These are phyloP conservation scores for Isabelozyma gotoi DNA, from an alignment of 805 yeast species.

Conservation along the genomic window DNA sequence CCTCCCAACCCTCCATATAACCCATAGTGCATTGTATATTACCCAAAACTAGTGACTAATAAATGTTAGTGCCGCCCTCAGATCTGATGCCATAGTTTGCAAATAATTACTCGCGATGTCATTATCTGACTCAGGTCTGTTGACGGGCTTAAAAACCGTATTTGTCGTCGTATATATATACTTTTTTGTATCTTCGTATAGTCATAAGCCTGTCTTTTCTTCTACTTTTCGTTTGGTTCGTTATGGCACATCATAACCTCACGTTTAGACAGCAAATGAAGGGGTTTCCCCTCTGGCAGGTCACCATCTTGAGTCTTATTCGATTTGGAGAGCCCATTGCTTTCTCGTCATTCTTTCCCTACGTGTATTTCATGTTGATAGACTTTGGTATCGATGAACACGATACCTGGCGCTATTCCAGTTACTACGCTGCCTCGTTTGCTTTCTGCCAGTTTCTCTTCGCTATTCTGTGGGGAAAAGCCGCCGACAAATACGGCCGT, in stretches of 20 bases:
- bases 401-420: slow-evolving; percentile 60
- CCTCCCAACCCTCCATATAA: neutral
- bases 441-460: slow-evolving; percentile 59
- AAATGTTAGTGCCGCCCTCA: no score
- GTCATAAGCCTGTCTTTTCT: no score
- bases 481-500: slow-evolving; percentile 56
- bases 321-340: slow-evolving; percentile 64
- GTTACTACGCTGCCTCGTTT: slow-evolving; percentile 59
- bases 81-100: no score
- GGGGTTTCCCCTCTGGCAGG: slow-evolving; percentile 58
- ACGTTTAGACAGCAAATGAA: slow-evolving; percentile 49
- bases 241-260: slow-evolving; percentile 3
- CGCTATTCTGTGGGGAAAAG: slow-evolving; percentile 59
- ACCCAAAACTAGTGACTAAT: no score
- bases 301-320: slow-evolving; percentile 36
- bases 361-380: slow-evolving; percentile 61
- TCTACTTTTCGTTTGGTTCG: neutral
- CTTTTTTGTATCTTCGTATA: no score
- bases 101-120: no score
- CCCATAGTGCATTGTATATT: neutral
- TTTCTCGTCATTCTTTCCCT: slow-evolving; percentile 64
- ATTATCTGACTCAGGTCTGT: no score
- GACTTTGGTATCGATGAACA: slow-evolving; percentile 55
- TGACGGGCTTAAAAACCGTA: no score
- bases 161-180: no score